Evolutionary conservation across 2,329 filamentous ascomycete genomes (phyloP), one percentile per base, ranked within the genome.

Genomic region (Penicillium digitatum): DNA sequence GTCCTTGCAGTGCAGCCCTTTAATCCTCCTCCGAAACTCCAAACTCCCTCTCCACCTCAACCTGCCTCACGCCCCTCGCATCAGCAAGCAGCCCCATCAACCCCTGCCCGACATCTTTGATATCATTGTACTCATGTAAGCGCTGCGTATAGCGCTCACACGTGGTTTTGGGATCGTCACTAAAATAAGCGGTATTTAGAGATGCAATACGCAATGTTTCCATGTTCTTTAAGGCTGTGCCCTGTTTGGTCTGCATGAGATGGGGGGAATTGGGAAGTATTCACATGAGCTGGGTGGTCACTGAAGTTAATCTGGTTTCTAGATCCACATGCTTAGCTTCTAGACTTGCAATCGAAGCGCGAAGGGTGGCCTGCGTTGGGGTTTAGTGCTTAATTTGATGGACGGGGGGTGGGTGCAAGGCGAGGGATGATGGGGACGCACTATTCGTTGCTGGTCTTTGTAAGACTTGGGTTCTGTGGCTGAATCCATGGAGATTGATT

Each of bases 71-170:
- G 9, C 84, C 84, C 39, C 84, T 74, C 57, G 80, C 78, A 55
- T 89, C 86, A 4, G 87, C 86, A 67, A 89, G 82, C 63, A 89
- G 71, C 0, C 84, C 85, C 72, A 88, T 79, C 29, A 89, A 66
- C 0, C 85, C 86, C 64, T 85, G 81, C 0, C 82, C 86, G 8
- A 87, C 76, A 68, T 89, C 87, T 59, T 85, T 84, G 62, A 88
- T 83, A 68, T 88, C 86, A 63, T 89, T 89, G 72, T 89, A 89
- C 54, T 82, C 76, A 60, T 88, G 85, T 31, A 89, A 75, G 4
- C 86, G 74, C 55, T 78, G 78, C 65, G 89, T 89, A 67, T 89
- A 86, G 31, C 75, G 74, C 51, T 83, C 80, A 48, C 87, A 82
- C 10, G 82, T 81, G 20, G 73, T 71, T 38, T 81, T 75, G 0